Evolutionary conservation across 371 early-diverging fungal species (phyloP).

Genomic region (Circinella umbellata): DNA sequence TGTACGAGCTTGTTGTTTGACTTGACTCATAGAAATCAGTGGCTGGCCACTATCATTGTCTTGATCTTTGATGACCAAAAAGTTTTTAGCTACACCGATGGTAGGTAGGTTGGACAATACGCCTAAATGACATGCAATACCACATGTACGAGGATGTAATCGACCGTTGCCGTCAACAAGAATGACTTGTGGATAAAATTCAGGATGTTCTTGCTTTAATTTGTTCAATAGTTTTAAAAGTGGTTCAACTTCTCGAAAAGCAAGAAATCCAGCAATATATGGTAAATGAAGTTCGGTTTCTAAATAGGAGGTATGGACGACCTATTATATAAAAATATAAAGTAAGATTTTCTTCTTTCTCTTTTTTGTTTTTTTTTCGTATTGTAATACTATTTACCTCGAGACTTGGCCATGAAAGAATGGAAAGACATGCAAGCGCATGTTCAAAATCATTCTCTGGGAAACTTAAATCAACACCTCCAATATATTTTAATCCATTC

Average conservation of each 20-base stretch:
- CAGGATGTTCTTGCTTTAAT: slow-evolving; percentile 53
- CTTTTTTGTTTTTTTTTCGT: too few species aligned
- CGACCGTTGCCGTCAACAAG: slow-evolving; percentile 93
- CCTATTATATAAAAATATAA: slow-evolving; percentile 28
- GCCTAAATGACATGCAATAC: slow-evolving; percentile 90
- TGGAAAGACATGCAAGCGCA: slow-evolving; percentile 78
- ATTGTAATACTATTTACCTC: slow-evolving; percentile 31
- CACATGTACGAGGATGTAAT: slow-evolving; percentile 87
- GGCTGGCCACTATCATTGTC: slow-evolving; percentile 20
- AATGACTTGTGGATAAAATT: slow-evolving; percentile 74
- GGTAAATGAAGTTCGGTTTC: slow-evolving; percentile 70
- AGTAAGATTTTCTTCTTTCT: too few species aligned
- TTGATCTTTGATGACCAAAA: slow-evolving; percentile 63
- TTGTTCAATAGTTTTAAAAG: slow-evolving; percentile 57
- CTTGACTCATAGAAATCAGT: slow-evolving; percentile 21
- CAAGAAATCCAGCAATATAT: slow-evolving; percentile 88
- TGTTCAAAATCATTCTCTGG: slow-evolving; percentile 59
- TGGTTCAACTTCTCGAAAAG: slow-evolving; percentile 84
- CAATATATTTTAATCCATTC: slow-evolving; percentile 65
- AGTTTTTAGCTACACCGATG: slow-evolving; percentile 91
- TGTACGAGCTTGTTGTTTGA: slow-evolving; percentile 29
- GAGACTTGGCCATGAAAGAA: slow-evolving; percentile 69
- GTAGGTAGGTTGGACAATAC: slow-evolving; percentile 73
- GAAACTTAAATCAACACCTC: slow-evolving; percentile 89
- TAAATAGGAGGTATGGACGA: slow-evolving; percentile 57